Percentiles rank a stretch among this genome's conserved stretches.
phyloP scores from a whole-genome alignment of 441 rosid genomes.

The Eruca vesicaria region DNA sequence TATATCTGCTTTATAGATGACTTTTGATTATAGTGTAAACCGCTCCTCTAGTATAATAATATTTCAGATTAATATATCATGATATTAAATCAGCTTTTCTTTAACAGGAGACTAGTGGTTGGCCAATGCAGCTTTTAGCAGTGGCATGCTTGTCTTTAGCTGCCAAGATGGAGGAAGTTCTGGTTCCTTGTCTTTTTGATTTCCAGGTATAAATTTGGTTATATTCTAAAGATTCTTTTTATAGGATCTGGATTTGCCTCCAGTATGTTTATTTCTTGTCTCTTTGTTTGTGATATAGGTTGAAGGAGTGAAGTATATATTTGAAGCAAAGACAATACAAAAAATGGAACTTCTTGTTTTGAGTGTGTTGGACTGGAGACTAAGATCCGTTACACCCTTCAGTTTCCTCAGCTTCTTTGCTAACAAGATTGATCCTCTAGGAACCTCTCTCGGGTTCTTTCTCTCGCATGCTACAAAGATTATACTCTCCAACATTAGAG shows the following conservation, averaged over 20 bases:
- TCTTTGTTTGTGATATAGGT: constrained; percentile 37
- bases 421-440: constrained; percentile 74
- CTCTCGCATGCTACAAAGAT: constrained; percentile 66
- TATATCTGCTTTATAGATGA: constrained; percentile 20
- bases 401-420: constrained; percentile 80
- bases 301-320: constrained; percentile 67
- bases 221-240: neutral
- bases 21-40: constrained; percentile 31
- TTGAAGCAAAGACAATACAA: constrained; percentile 81
- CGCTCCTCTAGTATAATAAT: constrained; percentile 16
- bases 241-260: neutral
- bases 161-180: constrained; percentile 97
- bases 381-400: constrained; percentile 89
- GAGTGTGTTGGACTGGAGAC: constrained; percentile 83
- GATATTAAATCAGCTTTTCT: neutral
- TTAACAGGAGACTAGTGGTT: constrained; percentile 62
- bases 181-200: constrained; percentile 79
- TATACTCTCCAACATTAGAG: constrained; percentile 77
- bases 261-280: neutral
- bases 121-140: constrained; percentile 92
- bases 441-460: constrained; percentile 55
- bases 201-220: constrained; percentile 61
- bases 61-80: constrained; percentile 9
- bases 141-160: constrained; percentile 96
- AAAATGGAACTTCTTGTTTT: constrained; percentile 94